Conservation (phyloP, 148 eudicot species). For the Hydrangea macrophylla region DNA sequence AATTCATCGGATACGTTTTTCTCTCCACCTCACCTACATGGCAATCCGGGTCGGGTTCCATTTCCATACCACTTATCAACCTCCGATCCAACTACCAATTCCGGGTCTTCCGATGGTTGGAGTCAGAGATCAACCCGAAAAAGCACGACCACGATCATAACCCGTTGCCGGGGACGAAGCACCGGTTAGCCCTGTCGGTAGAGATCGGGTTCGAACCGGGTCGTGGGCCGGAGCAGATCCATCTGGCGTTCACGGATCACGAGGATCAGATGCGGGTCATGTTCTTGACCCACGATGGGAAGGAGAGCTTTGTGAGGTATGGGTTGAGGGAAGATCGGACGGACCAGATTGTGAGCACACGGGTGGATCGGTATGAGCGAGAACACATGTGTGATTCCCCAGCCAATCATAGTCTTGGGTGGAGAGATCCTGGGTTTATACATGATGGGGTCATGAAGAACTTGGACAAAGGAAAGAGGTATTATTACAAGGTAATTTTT, state of each 20-base stretch:
- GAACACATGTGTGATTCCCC: conserved; percentile 93
- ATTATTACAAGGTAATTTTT: conserved; percentile 66
- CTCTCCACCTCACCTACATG: conserved; percentile 43
- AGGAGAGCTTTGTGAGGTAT: conserved; percentile 58
- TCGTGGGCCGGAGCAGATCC: conserved; percentile 85
- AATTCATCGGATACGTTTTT: conserved; percentile 84
- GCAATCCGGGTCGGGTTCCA: conserved; percentile 74
- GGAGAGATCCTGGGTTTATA: conserved; percentile 97
- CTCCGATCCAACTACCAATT: conserved; percentile 73
- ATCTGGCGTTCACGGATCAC: conserved; percentile 56
- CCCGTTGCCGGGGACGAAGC: conserved; percentile 74
- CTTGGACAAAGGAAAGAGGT: conserved; percentile 60
- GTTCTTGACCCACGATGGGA: conserved; percentile 72
- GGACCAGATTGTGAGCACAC: conserved; percentile 35
- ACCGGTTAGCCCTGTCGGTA: conserved; percentile 47
- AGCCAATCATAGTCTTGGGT: conserved; percentile 80
- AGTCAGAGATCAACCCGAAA: conserved; percentile 51
- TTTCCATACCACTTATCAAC: conserved; percentile 60
- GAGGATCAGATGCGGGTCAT: conserved; percentile 79
- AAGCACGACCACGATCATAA: conserved; percentile 70
- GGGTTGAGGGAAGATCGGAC: conserved; percentile 38
- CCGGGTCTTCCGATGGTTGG: conserved; percentile 74
- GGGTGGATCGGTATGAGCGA: conserved; percentile 58
- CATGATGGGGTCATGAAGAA: conserved; percentile 71
- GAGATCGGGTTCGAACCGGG: conserved; percentile 46